Evolutionary conservation across 2,329 filamentous ascomycete genomes (phyloP).

Genomic region (Colletotrichum costaricense): DNA sequence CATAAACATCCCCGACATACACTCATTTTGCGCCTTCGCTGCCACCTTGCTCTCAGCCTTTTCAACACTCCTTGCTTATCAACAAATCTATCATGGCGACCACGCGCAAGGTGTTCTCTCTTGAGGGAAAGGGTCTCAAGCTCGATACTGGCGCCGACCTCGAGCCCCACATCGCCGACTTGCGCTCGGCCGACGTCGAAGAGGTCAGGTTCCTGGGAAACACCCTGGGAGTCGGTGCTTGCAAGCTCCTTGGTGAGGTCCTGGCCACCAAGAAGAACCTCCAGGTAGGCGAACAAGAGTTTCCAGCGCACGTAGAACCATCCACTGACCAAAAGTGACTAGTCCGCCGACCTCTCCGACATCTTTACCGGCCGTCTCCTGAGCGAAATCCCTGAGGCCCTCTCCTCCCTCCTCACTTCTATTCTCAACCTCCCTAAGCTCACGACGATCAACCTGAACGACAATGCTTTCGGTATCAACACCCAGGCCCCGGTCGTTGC

Average conservation of each 20-base stretch:
- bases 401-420: slow-evolving; percentile 85
- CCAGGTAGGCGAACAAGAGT: slow-evolving; percentile 62
- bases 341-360: slow-evolving; percentile 91
- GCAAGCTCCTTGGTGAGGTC: slow-evolving; percentile 84
- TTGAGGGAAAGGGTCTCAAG: slow-evolving; percentile 92
- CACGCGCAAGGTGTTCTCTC: slow-evolving; percentile 78
- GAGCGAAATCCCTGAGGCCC: slow-evolving; percentile 90
- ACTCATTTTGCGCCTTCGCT: slow-evolving; percentile 32
- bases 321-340: slow-evolving; percentile 20
- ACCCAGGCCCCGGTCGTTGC: slow-evolving; percentile 92
- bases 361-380: slow-evolving; percentile 97
- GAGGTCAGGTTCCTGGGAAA: slow-evolving; percentile 91
- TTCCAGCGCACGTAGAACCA: not conserved
- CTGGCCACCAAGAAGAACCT: slow-evolving; percentile 87
- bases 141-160: slow-evolving; percentile 90
- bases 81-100: slow-evolving; percentile 27
- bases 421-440: slow-evolving; percentile 88
- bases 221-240: slow-evolving; percentile 90
- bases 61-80: slow-evolving; percentile 4
- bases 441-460: slow-evolving; percentile 93
- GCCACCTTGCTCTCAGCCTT: slow-evolving; percentile 13
- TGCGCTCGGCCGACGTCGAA: slow-evolving; percentile 81
- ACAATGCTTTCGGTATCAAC: slow-evolving; percentile 98
- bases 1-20: slow-evolving; percentile 27
- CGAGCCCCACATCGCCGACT: slow-evolving; percentile 81